Conservation (phyloP, 2,329 filamentous ascomycete species). For the Hypoxylon sp. region DNA sequence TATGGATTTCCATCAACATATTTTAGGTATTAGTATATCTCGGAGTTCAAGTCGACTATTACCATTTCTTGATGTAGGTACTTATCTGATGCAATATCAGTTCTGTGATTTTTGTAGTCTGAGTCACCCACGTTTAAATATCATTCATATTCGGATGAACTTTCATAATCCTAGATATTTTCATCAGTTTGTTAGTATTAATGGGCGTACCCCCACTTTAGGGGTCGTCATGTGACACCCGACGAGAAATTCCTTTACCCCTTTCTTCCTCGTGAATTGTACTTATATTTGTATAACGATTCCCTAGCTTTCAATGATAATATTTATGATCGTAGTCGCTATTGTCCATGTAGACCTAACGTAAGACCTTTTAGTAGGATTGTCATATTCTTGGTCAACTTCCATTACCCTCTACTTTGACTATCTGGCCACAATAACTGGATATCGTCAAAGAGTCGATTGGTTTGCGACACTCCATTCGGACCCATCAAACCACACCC, state of each 20-base stretch:
- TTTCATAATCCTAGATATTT: neutral
- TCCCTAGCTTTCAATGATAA: neutral
- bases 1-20: too few species aligned
- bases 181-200: slow-evolving; percentile 1
- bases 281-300: neutral
- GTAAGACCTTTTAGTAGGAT: neutral
- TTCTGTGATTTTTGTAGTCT: neutral
- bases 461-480: slow-evolving; percentile 30
- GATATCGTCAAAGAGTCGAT: neutral
- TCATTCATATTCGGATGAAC: neutral
- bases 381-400: neutral
- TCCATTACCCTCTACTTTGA: neutral
- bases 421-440: neutral
- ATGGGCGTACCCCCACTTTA: neutral
- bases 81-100: neutral
- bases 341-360: neutral
- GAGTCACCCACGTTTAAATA: neutral
- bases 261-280: neutral
- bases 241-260: neutral
- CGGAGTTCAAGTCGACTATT: neutral
- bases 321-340: neutral
- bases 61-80: neutral
- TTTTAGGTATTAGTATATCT: neutral
- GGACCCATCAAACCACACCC: slow-evolving; percentile 47
- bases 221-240: neutral